Percentiles rank a stretch among this genome's conserved stretches.
These are phyloP conservation scores for Diaporthe longicolla DNA, from an alignment of 2,329 filamentous ascomycete species.

Conservation along the genomic window DNA sequence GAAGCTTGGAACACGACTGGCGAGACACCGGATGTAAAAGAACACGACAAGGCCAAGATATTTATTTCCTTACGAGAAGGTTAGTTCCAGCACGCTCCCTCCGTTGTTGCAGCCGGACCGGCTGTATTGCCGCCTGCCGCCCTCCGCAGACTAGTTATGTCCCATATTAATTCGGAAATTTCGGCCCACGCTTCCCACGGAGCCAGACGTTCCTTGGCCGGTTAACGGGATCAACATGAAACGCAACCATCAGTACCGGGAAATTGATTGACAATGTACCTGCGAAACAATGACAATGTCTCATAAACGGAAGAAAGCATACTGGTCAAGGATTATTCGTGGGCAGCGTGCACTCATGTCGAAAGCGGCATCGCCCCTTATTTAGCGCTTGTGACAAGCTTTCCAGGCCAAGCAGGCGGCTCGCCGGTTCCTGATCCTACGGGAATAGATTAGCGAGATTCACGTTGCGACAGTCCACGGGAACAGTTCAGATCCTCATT, in stretches of 20 bases:
- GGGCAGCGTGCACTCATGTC: not conserved
- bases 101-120: constrained; percentile 18
- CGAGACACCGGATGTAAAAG: not conserved
- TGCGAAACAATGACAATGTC: not conserved
- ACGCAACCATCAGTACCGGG: not conserved
- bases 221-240: constrained; percentile 20
- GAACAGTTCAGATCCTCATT: too few species aligned
- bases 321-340: not conserved
- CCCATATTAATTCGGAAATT: constrained; percentile 22
- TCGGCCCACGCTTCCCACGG: constrained; percentile 32
- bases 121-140: not conserved
- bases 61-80: not conserved
- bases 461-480: not conserved
- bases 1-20: not conserved
- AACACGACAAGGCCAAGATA: not conserved
- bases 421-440: not conserved
- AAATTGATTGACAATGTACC: constrained; percentile 11
- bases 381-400: not conserved
- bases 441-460: not conserved
- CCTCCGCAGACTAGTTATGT: not conserved
- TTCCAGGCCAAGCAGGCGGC: not conserved
- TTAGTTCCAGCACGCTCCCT: not conserved
- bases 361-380: not conserved
- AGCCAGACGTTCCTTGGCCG: constrained; percentile 20
- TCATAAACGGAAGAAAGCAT: not conserved